A percentile compares a stretch with the other conserved stretches of the same genome.
phyloP scores from a whole-genome alignment of 106 monocot species.

The Acorus gramineus region DNA sequence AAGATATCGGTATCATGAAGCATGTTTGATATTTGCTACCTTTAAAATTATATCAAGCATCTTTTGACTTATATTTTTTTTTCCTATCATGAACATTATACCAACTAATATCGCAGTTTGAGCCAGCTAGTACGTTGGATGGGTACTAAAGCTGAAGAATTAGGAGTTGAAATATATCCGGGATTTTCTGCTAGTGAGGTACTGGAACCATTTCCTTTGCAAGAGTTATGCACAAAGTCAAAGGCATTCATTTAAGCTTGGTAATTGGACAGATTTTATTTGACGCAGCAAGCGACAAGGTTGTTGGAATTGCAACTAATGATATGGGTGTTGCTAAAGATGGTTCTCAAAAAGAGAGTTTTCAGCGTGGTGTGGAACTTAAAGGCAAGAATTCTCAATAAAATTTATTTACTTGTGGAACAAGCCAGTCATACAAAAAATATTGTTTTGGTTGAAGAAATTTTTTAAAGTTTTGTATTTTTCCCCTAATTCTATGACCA shows the following conservation, averaged over 20 bases:
- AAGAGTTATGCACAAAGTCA: neutral
- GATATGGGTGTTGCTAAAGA: slow-evolving; percentile 97
- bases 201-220: slow-evolving; percentile 6
- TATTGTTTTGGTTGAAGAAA: too few species aligned
- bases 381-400: slow-evolving; percentile 41
- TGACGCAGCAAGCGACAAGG: slow-evolving; percentile 59
- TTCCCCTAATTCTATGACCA: neutral
- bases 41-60: too few species aligned
- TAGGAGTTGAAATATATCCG: slow-evolving; percentile 97
- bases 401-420: neutral
- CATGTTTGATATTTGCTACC: too few species aligned
- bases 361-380: slow-evolving; percentile 84
- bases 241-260: slow-evolving; percentile 16
- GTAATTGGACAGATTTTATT: slow-evolving; percentile 72
- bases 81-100: neutral
- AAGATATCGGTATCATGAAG: too few species aligned
- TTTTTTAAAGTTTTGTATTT: neutral
- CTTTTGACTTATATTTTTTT: neutral
- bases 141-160: slow-evolving; percentile 86
- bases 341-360: slow-evolving; percentile 88
- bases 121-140: slow-evolving; percentile 94
- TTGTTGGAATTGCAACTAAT: slow-evolving; percentile 84
- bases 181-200: slow-evolving; percentile 99
- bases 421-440: neutral
- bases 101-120: slow-evolving; percentile 29